Conservation (phyloP, 1,284 basidiomycete genomes). For the Cystobasidium slooffiae region DNA sequence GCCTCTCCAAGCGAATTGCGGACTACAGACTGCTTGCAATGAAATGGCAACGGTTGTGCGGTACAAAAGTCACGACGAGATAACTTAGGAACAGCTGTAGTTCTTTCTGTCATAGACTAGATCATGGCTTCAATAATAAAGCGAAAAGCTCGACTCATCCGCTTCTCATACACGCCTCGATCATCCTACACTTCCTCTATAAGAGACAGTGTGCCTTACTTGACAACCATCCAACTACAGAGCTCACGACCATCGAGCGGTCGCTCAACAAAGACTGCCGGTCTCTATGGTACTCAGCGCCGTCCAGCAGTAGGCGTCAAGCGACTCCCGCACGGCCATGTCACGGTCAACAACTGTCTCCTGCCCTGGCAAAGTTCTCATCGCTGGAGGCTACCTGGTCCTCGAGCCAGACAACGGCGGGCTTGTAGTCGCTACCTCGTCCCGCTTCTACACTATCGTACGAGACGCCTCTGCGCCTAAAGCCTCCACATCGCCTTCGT, state of each 20-base stretch:
- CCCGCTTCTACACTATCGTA: conserved; percentile 81
- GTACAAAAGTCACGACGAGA: neutral
- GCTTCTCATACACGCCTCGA: neutral
- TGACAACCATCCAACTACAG: too few species aligned
- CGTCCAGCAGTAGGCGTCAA: too few species aligned
- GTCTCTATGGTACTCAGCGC: too few species aligned
- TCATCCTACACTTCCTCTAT: neutral
- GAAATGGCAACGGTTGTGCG: neutral
- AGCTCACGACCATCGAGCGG: too few species aligned
- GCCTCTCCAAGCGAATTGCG: neutral
- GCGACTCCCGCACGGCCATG: neutral
- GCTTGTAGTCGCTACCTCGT: conserved; percentile 84
- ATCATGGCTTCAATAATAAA: neutral
- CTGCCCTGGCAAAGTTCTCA: conserved; percentile 90
- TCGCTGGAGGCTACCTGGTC: conserved; percentile 93
- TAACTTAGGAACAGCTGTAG: neutral
- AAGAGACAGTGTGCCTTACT: too few species aligned
- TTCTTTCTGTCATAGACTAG: neutral
- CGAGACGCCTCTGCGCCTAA: conserved; percentile 18
- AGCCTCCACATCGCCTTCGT: conserved; percentile 48
- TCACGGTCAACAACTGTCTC: conserved; percentile 67
- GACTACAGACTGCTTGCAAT: neutral
- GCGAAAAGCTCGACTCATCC: neutral
- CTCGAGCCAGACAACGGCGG: conserved; percentile 82
- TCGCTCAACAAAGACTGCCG: too few species aligned